Base-by-base conservation (phyloP, 2,329 filamentous ascomycete species). In the Monosporascus sp. region DNA sequence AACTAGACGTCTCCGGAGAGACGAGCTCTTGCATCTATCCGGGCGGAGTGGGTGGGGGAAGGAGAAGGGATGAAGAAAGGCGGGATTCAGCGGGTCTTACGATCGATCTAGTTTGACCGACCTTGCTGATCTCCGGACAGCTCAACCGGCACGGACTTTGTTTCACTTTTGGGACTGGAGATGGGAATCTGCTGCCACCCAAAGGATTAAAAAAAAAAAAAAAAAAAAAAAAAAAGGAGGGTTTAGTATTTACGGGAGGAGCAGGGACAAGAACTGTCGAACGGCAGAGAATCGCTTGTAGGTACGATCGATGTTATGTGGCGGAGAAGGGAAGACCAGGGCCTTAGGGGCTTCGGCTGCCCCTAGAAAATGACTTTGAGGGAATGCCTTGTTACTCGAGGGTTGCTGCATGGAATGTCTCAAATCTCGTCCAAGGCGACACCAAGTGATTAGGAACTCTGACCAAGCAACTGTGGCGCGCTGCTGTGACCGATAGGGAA, bases 1-100 rank as follows among this genome's bases (percentile, higher is more conserved):
- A 56, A 56, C 55, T 55, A 59, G 49, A 49, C 55, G 60, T 62
- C 64, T 56, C 62, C 54, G 51, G 50, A 57, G 58, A 64, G 52
- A 59, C 55, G 58, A 52, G 48, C 20, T 27, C 8, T n/a, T 27
- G 20, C 22, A 8, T 31, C 27, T 31, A 31, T 31, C 9, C 27
- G 27, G 27, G 27, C 27, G 27, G 27, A 31, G 27, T 31, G 27
- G 27, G 7, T 44, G 26, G 52, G 40, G 37, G 31, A 26, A 45
- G 26, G 34, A 20, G 14, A 47, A 9, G 5, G 19, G 37, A 40
- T 40, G 16, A 19, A 19, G 36, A 14, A 7, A 38, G 37, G n/a
- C 37, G 37, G 38, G 38, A 40, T 40, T 20, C 7, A 20, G 38
- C 16, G 9, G 7, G 38, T 7, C 19, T n/a, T 40, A 40, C 6